These are phyloP conservation scores for Neurospora sp. DNA, from an alignment of 495 filamentous ascomycete species.

Conservation along the genomic window DNA sequence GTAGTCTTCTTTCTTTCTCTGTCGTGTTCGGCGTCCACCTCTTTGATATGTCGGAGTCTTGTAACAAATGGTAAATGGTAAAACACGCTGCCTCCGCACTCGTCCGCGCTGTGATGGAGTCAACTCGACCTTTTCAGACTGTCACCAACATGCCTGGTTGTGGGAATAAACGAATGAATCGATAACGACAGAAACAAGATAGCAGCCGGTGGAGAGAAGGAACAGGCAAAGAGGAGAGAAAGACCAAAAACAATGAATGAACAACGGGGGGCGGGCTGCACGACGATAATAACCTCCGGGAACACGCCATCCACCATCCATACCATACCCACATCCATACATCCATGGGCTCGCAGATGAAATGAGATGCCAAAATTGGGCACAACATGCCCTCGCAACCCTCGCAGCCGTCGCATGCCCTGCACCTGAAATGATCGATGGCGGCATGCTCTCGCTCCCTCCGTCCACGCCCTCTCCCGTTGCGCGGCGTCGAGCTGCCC, in stretches of 20 bases:
- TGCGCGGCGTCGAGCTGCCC: not conserved
- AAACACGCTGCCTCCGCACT: not conserved
- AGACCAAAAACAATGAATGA: not conserved
- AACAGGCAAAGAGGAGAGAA: conserved; percentile 2
- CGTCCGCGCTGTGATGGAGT: not conserved
- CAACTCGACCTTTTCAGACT: not conserved
- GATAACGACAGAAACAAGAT: not conserved
- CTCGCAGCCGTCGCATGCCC: not conserved
- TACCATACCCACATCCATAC: not conserved
- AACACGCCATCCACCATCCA: not conserved
- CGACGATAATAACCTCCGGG: conserved; percentile 1
- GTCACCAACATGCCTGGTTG: not conserved
- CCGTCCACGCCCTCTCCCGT: not conserved
- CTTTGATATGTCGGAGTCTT: not conserved
- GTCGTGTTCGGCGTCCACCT: not conserved
- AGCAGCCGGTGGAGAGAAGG: not conserved
- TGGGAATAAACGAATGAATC: not conserved
- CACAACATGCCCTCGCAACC: not conserved
- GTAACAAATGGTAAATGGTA: not conserved
- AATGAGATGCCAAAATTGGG: not conserved
- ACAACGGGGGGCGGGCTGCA: not conserved
- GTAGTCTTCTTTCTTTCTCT: not conserved
- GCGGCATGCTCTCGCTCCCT: not conserved
- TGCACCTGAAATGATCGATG: conserved; percentile 4
- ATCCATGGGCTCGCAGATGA: not conserved